Conservation (phyloP, 2,329 filamentous ascomycete genomes). For the Fusarium sp. region DNA sequence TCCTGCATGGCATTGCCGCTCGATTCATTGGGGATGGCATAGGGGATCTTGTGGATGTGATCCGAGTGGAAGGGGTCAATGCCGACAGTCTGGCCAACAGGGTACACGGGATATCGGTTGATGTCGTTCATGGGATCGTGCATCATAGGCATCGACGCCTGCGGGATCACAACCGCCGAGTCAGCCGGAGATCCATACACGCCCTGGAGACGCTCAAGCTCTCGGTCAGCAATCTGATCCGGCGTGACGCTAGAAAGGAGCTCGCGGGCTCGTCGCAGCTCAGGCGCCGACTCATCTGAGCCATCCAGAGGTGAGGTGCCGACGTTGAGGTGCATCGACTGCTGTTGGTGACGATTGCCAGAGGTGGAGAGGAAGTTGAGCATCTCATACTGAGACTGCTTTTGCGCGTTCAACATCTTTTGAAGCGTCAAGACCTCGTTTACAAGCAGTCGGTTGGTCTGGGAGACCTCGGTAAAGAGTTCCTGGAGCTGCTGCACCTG, state of each 20-base stretch:
- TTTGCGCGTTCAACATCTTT: conserved; percentile 69
- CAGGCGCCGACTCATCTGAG: conserved; percentile 61
- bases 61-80: conserved; percentile 96
- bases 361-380: conserved; percentile 65
- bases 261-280: conserved; percentile 68
- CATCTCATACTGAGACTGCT: conserved; percentile 68
- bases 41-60: conserved; percentile 94
- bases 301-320: conserved; percentile 55
- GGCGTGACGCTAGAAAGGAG: conserved; percentile 65
- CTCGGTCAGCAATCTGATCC: conserved; percentile 65
- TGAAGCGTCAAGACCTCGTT: conserved; percentile 72
- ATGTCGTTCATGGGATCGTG: conserved; percentile 68
- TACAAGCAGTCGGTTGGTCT: conserved; percentile 71
- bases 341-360: conserved; percentile 52
- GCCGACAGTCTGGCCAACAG: conserved; percentile 88
- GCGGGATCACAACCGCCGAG: conserved; percentile 59
- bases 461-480: conserved; percentile 81
- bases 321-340: conserved; percentile 51
- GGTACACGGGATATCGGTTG: conserved; percentile 80
- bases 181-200: conserved; percentile 67
- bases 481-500: conserved; percentile 91
- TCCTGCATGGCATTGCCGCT: conserved; percentile 50
- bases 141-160: conserved; percentile 59
- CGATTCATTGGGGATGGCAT: conserved; percentile 74
- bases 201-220: conserved; percentile 67